Percentiles rank a stretch among this genome's conserved stretches.
These are phyloP conservation scores for Trichoderma breve DNA, from an alignment of 2,329 filamentous ascomycete species.

Conservation along the genomic window DNA sequence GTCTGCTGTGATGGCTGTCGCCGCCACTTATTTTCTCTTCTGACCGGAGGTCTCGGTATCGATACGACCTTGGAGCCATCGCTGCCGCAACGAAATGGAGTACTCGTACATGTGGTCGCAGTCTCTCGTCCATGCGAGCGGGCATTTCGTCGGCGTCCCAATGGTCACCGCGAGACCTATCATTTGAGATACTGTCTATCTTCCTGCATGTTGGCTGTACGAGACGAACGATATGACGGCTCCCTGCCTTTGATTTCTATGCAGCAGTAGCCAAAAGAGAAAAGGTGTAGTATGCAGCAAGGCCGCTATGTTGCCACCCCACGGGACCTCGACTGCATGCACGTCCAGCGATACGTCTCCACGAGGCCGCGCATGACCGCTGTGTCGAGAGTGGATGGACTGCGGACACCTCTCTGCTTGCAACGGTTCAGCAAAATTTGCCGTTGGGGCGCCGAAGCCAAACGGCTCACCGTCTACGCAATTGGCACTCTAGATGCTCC, in stretches of 20 bases:
- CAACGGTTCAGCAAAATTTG: not conserved
- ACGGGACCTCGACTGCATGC: constrained; percentile 35
- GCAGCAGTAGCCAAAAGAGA: constrained; percentile 2
- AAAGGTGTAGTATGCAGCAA: not conserved
- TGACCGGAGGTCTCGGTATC: not conserved
- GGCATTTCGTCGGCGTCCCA: not conserved
- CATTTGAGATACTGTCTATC: not conserved
- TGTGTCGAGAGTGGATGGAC: not conserved
- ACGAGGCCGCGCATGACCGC: constrained; percentile 14
- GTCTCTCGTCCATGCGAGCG: not conserved
- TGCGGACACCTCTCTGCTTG: not conserved
- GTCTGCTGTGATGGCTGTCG: not conserved
- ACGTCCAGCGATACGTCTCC: constrained; percentile 26
- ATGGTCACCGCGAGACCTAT: not conserved
- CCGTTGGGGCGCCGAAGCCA: not conserved
- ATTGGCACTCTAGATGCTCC: not conserved
- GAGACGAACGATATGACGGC: not conserved
- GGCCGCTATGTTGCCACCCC: constrained; percentile 20
- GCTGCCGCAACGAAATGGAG: not conserved
- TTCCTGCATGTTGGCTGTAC: constrained; percentile 13
- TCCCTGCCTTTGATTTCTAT: not conserved
- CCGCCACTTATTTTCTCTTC: not conserved
- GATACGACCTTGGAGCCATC: not conserved
- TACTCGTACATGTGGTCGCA: not conserved
- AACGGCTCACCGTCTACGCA: not conserved